Conservation (phyloP, 768 basidiomycete genomes). For the Calocybe cyanea region DNA sequence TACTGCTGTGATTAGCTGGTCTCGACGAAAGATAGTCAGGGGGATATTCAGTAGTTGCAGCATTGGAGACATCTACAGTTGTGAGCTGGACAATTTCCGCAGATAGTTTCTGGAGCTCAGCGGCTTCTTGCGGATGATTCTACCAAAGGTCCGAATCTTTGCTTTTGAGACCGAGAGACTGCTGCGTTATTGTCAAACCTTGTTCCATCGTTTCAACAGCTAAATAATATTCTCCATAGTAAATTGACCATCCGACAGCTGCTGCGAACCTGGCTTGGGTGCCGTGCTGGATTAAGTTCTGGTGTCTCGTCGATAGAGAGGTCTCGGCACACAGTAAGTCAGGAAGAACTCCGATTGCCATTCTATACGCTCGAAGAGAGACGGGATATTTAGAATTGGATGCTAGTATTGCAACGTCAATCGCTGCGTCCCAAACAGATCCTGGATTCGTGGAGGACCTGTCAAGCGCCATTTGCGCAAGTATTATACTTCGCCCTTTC, state of each 20-base stretch:
- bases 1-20: slow-evolving; percentile 20
- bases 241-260: slow-evolving; percentile 3
- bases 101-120: slow-evolving; percentile 1
- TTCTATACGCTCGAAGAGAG: not conserved
- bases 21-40: not conserved
- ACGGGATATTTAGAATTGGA: no score
- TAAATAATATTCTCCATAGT: slow-evolving; percentile 1
- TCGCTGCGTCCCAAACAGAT: no score
- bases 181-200: slow-evolving; percentile 7
- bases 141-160: not conserved
- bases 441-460: no score
- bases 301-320: not conserved
- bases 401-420: no score
- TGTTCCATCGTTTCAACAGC: slow-evolving; percentile 10
- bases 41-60: not conserved
- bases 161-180: slow-evolving; percentile 3
- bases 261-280: not conserved
- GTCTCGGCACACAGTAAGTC: slow-evolving; percentile 3
- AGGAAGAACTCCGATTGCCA: not conserved
- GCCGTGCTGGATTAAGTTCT: not conserved
- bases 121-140: not conserved
- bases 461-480: no score
- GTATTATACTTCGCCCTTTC: no score
- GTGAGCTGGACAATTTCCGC: not conserved
- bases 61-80: not conserved